Evolutionary conservation across 495 filamentous ascomycete species (phyloP).

Genomic region (Pyrenopolyporus hunteri): DNA sequence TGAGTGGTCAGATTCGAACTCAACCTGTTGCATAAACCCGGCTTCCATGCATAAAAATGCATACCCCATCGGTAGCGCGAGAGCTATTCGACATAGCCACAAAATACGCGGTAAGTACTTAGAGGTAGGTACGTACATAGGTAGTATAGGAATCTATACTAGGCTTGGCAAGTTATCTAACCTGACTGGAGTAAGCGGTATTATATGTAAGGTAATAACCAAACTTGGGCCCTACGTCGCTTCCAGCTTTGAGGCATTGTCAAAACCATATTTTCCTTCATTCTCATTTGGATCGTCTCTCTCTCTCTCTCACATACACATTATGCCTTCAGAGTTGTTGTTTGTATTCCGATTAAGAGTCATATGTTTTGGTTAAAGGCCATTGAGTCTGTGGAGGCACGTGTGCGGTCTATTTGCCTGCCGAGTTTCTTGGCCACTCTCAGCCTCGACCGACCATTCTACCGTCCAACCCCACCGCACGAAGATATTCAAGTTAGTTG

Average conservation of each 20-base stretch:
- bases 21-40: neutral
- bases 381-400: slow-evolving; percentile 14
- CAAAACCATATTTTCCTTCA: neutral
- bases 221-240: no score
- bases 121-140: no score
- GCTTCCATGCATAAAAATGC: neutral
- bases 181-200: neutral
- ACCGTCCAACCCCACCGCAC: slow-evolving; percentile 22
- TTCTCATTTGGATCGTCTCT: no score
- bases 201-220: no score
- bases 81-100: slow-evolving; percentile 8
- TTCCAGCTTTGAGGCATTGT: neutral
- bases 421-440: slow-evolving; percentile 26
- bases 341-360: neutral
- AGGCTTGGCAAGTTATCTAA: no score
- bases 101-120: no score
- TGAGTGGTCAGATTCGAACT: neutral
- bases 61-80: neutral
- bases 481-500: slow-evolving; percentile 18
- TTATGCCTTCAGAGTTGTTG: neutral
- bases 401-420: slow-evolving; percentile 16
- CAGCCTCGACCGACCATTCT: slow-evolving; percentile 22
- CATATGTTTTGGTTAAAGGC: neutral
- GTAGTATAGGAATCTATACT: no score
- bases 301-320: neutral